Evolutionary conservation across 1,284 basidiomycete genomes (phyloP).

Genomic region (Sanguinoderma infundibulare): DNA sequence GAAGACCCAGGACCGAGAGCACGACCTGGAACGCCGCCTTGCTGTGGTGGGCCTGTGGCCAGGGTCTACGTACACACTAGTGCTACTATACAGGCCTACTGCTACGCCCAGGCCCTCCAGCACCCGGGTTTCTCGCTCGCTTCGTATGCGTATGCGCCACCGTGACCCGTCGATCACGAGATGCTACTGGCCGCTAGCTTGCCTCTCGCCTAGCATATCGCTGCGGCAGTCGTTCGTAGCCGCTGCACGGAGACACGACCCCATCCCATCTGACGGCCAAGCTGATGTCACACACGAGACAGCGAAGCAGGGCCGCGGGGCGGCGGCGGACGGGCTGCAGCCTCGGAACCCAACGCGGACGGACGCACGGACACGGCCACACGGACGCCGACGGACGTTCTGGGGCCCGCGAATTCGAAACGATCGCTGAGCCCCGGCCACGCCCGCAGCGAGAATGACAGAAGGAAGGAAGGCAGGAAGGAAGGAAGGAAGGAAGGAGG

Average conservation of each 20-base stretch:
- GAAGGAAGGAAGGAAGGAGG: too few relatives aligned
- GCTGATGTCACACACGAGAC: background rate
- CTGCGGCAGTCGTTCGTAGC: slow-evolving; percentile 3
- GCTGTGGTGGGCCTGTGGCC: slow-evolving; percentile 1
- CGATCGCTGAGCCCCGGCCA: background rate
- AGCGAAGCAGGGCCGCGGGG: too few relatives aligned
- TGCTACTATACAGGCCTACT: background rate
- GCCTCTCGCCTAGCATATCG: background rate
- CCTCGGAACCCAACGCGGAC: background rate
- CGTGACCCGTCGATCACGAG: background rate
- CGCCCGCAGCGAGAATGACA: background rate
- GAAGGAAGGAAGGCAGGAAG: too few relatives aligned
- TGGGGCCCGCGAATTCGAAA: too few relatives aligned
- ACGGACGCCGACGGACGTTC: too few relatives aligned
- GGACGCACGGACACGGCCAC: too few relatives aligned
- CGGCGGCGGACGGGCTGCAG: background rate
- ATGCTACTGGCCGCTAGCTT: background rate
- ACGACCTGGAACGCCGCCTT: background rate
- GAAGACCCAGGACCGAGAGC: background rate
- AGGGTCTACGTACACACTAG: background rate
- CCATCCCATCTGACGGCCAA: background rate
- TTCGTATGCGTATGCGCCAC: too few relatives aligned
- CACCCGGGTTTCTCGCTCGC: too few relatives aligned
- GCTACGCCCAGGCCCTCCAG: too few relatives aligned
- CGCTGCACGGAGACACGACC: slow-evolving; percentile 1